Percentiles rank a stretch among this genome's conserved stretches.
Conservation (phyloP, 331 rosid species). For the Malus hybrid region DNA sequence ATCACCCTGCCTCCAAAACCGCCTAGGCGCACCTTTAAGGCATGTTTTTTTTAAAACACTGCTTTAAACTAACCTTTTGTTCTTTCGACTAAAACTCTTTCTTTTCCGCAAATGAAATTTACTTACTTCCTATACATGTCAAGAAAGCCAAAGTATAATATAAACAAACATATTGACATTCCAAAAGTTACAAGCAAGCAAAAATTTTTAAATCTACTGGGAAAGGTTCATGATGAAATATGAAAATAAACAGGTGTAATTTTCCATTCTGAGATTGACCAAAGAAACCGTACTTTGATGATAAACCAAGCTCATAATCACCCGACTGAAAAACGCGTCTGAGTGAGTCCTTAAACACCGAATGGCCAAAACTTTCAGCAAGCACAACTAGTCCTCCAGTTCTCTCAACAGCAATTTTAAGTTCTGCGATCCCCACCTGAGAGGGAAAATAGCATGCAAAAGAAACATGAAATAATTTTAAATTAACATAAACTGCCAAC, state of each 20-base stretch:
- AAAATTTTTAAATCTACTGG: not conserved
- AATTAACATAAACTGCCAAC: not conserved
- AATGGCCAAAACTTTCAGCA: slow-evolving; percentile 97
- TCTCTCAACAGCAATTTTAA: slow-evolving; percentile 88
- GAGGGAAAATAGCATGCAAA: not conserved
- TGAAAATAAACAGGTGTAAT: not conserved
- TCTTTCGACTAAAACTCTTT: not conserved
- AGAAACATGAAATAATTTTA: slow-evolving; percentile 8
- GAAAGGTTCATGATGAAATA: not conserved
- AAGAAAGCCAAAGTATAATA: not conserved
- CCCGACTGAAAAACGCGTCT: slow-evolving; percentile 64
- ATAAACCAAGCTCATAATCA: slow-evolving; percentile 80
- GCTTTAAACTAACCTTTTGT: not conserved
- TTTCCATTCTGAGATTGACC: not conserved
- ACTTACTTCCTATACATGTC: not conserved
- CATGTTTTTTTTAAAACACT: too few relatives aligned
- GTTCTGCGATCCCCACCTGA: slow-evolving; percentile 98
- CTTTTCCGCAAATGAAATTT: not conserved
- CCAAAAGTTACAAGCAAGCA: not conserved
- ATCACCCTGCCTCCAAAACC: too few relatives aligned
- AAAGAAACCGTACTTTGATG: slow-evolving; percentile 71
- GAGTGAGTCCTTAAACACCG: slow-evolving; percentile 83
- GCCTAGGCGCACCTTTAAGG: too few relatives aligned
- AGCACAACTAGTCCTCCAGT: slow-evolving; percentile 96
- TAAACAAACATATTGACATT: not conserved